These are phyloP conservation scores for Eremothecium cymbalariae DNA, from an alignment of 1,139 yeast species.

Conservation along the genomic window DNA sequence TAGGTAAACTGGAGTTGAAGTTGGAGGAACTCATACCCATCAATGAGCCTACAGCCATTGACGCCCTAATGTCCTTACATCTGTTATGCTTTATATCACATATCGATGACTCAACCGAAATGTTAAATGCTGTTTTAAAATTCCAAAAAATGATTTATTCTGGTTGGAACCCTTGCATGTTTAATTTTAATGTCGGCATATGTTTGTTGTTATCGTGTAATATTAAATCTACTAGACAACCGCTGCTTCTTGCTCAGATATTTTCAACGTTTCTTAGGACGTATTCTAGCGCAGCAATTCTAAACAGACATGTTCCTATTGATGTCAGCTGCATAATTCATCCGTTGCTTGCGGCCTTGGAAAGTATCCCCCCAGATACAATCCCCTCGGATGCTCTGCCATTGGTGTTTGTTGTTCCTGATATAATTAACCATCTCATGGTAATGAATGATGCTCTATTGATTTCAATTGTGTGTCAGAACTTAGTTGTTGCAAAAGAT, in stretches of 20 bases:
- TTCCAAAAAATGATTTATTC: background rate
- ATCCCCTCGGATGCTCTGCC: background rate
- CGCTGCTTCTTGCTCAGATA: background rate
- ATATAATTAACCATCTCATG: constrained; percentile 1
- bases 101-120: background rate
- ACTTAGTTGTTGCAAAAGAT: constrained; percentile 5
- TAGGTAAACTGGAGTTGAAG: background rate
- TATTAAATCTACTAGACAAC: too few species aligned
- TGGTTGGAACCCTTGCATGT: background rate
- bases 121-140: constrained; percentile 1
- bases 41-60: too few species aligned
- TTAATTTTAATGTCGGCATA: background rate
- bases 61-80: constrained; percentile 1
- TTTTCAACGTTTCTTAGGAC: constrained; percentile 2
- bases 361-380: background rate
- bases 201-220: background rate
- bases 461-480: constrained; percentile 6
- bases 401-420: background rate
- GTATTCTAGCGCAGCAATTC: background rate
- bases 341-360: constrained; percentile 1
- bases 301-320: background rate
- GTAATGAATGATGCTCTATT: constrained; percentile 7
- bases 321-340: background rate
- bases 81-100: constrained; percentile 1
- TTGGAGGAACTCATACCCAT: background rate